These are phyloP conservation scores for Sedum album DNA, from an alignment of 164 flowering plant genomes.

Conservation along the genomic window DNA sequence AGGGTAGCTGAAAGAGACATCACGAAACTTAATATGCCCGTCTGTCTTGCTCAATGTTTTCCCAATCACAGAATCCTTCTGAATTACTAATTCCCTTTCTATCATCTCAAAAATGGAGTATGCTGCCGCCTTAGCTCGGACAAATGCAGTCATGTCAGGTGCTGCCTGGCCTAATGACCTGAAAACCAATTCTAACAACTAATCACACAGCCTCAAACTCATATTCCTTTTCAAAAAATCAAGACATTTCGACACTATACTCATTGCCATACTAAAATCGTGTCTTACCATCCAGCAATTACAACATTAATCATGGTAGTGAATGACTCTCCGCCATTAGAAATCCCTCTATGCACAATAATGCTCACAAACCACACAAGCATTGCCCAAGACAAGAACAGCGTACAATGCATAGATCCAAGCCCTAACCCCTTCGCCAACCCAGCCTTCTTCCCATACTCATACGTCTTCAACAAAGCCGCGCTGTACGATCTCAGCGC, in stretches of 20 bases:
- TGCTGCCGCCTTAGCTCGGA: constrained; percentile 79
- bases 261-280: too few species aligned
- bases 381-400: constrained; percentile 92
- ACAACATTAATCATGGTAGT: constrained; percentile 99
- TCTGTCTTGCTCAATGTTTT: constrained; percentile 43
- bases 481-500: constrained; percentile 55
- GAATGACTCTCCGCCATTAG: constrained; percentile 96
- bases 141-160: constrained; percentile 74
- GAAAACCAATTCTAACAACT: constrained; percentile 3
- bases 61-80: constrained; percentile 35
- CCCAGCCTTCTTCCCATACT: constrained; percentile 79
- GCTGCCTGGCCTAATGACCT: constrained; percentile 96
- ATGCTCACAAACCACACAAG: constrained; percentile 93
- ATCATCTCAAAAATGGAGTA: constrained; percentile 93
- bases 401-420: constrained; percentile 73
- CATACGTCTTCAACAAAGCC: constrained; percentile 58
- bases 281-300: constrained; percentile 77
- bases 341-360: constrained; percentile 70
- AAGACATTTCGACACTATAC: too few species aligned
- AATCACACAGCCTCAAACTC: background rate
- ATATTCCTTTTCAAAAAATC: background rate
- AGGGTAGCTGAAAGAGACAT: constrained; percentile 76
- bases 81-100: constrained; percentile 54
- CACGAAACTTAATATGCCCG: constrained; percentile 66
- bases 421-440: constrained; percentile 90